phyloP scores from a whole-genome alignment of 1,284 basidiomycete genomes.

The Ustilago shanxiensis region DNA sequence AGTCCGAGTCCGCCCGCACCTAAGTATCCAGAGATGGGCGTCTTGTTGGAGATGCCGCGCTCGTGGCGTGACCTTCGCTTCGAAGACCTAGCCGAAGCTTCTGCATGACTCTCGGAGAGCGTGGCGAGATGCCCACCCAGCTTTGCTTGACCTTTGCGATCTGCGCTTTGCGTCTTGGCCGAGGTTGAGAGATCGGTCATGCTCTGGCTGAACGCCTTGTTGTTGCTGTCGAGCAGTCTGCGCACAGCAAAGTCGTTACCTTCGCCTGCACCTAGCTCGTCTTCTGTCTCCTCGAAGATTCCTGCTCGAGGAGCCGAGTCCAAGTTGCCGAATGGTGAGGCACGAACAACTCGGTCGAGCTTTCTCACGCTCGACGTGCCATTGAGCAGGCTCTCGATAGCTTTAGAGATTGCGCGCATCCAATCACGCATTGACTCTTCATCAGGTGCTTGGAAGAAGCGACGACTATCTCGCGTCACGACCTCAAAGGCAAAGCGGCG shows the following conservation, averaged over 20 bases:
- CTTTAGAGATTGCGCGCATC: conserved; percentile 73
- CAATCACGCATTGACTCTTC: conserved; percentile 73
- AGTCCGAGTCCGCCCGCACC: conserved; percentile 27
- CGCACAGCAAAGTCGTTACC: conserved; percentile 49
- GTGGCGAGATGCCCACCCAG: conserved; percentile 33
- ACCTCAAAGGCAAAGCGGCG: conserved; percentile 72
- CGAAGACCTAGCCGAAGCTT: conserved; percentile 16
- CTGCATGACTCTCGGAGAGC: conserved; percentile 44
- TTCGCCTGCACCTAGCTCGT: conserved; percentile 20
- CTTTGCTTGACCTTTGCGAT: conserved; percentile 17
- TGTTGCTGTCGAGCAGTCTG: conserved; percentile 23
- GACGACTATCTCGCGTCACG: conserved; percentile 72
- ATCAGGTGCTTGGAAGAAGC: conserved; percentile 73
- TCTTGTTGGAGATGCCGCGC: conserved; percentile 66
- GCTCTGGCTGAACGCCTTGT: conserved; percentile 54
- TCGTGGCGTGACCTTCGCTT: conserved; percentile 35
- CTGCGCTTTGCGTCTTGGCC: conserved; percentile 21
- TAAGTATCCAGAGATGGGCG: conserved; percentile 62
- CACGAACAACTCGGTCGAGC: conserved; percentile 54
- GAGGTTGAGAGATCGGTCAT: conserved; percentile 55
- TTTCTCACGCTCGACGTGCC: conserved; percentile 67
- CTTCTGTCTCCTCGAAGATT: conserved; percentile 19
- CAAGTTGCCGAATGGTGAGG: conserved; percentile 28
- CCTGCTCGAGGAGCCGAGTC: conserved; percentile 23
- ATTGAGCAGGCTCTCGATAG: conserved; percentile 74